These are phyloP conservation scores for Teunomyces atbi DNA, from an alignment of 805 yeast species.

Conservation along the genomic window DNA sequence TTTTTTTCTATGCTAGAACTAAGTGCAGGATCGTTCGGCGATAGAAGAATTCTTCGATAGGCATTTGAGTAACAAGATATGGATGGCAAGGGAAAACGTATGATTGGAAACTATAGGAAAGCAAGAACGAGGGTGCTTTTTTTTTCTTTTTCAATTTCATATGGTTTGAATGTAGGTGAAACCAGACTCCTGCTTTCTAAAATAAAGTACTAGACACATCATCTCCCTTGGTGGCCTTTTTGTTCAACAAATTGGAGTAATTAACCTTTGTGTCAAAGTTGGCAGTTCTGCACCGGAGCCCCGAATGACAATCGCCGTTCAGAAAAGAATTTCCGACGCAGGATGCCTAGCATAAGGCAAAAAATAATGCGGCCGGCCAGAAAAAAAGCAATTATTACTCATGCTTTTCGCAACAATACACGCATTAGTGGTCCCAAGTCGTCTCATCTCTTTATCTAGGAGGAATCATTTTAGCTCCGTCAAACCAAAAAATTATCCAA, in stretches of 20 bases:
- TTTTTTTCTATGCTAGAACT: background rate
- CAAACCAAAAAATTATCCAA: background rate
- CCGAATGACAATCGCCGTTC: background rate
- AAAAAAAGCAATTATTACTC: background rate
- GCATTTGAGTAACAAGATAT: background rate
- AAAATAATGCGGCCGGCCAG: background rate
- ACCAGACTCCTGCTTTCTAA: no score
- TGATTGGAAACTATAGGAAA: no score
- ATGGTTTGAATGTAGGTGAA: no score
- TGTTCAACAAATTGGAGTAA: no score
- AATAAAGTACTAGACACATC: no score
- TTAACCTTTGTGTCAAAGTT: background rate
- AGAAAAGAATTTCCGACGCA: background rate
- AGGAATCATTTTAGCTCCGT: background rate
- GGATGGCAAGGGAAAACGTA: background rate
- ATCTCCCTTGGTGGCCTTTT: no score
- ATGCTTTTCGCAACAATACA: background rate
- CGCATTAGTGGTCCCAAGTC: background rate
- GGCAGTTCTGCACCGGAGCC: background rate
- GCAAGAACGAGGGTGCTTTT: no score
- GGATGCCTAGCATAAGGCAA: background rate
- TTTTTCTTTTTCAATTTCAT: background rate
- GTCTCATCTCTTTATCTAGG: background rate
- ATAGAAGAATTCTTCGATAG: background rate
- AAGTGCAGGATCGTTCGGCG: background rate